Percentiles rank a stretch among this genome's conserved stretches.
Evolutionary conservation across 371 early-diverging fungal genomes (phyloP).

Genomic region (Rhizopus stolonifer): DNA sequence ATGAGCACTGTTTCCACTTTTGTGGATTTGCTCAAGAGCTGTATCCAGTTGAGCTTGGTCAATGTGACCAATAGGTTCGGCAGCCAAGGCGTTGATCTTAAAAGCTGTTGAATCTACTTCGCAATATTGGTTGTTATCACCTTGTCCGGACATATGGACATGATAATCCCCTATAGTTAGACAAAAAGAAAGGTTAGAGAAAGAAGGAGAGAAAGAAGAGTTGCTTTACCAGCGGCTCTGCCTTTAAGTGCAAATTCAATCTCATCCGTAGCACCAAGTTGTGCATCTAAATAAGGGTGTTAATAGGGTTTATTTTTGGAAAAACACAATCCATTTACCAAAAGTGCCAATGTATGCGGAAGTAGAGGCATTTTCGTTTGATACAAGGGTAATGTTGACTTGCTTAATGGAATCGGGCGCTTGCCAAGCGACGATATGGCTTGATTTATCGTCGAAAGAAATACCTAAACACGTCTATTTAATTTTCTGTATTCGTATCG

Average conservation of each 20-base stretch:
- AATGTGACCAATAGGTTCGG: background rate
- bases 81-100: conserved; percentile 9
- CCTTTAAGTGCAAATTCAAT: conserved; percentile 27
- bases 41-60: conserved; percentile 10
- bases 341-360: conserved; percentile 25
- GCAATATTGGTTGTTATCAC: conserved; percentile 17
- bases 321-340: conserved; percentile 22
- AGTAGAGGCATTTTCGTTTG: conserved; percentile 11
- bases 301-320: background rate
- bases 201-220: background rate
- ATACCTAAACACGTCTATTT: conserved; percentile 20
- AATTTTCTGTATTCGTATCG: background rate
- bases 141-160: conserved; percentile 30
- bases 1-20: background rate
- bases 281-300: conserved; percentile 25
- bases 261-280: conserved; percentile 29
- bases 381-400: conserved; percentile 35
- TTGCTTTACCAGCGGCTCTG: conserved; percentile 22
- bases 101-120: conserved; percentile 29
- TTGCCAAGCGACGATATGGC: conserved; percentile 44
- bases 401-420: conserved; percentile 24
- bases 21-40: conserved; percentile 14
- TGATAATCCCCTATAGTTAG: conserved; percentile 37
- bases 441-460: conserved; percentile 30
- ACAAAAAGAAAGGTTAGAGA: no score